Evolutionary conservation across 345 rosid genomes (phyloP).

Genomic region (Acer yangbiense): DNA sequence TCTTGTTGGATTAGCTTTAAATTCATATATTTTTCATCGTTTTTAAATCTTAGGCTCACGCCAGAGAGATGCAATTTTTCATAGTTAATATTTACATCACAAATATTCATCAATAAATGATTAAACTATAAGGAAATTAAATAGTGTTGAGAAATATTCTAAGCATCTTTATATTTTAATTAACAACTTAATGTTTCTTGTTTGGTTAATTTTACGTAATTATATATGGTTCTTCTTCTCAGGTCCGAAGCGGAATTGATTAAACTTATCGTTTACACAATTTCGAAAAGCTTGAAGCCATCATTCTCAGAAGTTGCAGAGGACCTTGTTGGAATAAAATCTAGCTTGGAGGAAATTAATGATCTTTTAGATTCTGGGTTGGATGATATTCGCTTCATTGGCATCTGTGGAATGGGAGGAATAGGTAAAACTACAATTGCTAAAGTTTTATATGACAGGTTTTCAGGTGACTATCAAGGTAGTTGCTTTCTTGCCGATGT

Average conservation of each 20-base stretch:
- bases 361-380: neutral
- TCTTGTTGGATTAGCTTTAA: too few relatives aligned
- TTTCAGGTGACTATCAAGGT: slow-evolving; percentile 15
- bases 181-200: neutral
- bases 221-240: neutral
- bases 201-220: neutral
- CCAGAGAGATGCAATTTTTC: too few relatives aligned
- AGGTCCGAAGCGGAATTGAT: neutral
- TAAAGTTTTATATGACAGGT: slow-evolving; percentile 20
- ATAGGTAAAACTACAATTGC: slow-evolving; percentile 44
- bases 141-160: too few relatives aligned
- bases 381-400: slow-evolving; percentile 16
- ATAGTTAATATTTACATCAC: too few relatives aligned
- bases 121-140: too few relatives aligned
- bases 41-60: too few relatives aligned
- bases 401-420: slow-evolving; percentile 45
- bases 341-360: slow-evolving; percentile 5
- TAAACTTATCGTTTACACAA: neutral
- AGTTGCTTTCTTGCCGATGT: slow-evolving; percentile 34
- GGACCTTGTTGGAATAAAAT: slow-evolving; percentile 24
- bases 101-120: too few relatives aligned
- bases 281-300: neutral
- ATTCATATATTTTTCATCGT: too few relatives aligned
- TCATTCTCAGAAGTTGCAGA: neutral
- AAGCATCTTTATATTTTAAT: too few relatives aligned